phyloP scores from a whole-genome alignment of 1,284 basidiomycete species.

The Inonotus hispidus region DNA sequence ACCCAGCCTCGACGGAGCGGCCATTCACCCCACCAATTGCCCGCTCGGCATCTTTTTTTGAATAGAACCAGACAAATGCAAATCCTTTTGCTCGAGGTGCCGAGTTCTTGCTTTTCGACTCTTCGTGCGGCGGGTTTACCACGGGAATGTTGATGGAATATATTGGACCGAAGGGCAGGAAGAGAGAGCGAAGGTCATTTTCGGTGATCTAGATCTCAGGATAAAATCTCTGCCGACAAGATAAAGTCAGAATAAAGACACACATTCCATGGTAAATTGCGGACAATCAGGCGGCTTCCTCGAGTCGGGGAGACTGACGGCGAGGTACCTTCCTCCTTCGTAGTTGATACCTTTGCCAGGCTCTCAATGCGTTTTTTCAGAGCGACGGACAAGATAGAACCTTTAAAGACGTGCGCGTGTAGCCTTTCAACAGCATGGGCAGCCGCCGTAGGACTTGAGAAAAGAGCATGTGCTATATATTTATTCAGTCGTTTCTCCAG shows the following conservation, averaged over 20 bases:
- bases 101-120: slow-evolving; percentile 24
- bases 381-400: slow-evolving; percentile 78
- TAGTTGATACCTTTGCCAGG: slow-evolving; percentile 43
- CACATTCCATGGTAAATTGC: slow-evolving; percentile 78
- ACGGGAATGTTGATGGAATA: slow-evolving; percentile 81
- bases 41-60: slow-evolving; percentile 78
- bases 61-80: slow-evolving; percentile 94
- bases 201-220: slow-evolving; percentile 58
- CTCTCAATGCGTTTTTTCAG: slow-evolving; percentile 85
- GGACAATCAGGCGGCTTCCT: slow-evolving; percentile 83
- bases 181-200: slow-evolving; percentile 82
- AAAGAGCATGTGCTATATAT: slow-evolving; percentile 68
- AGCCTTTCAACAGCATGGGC: slow-evolving; percentile 75
- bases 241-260: slow-evolving; percentile 15
- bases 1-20: slow-evolving; percentile 59
- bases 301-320: slow-evolving; percentile 46
- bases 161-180: slow-evolving; percentile 87
- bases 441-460: slow-evolving; percentile 68
- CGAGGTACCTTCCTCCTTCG: slow-evolving; percentile 29
- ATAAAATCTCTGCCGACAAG: neutral
- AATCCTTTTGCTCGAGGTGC: slow-evolving; percentile 71
- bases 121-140: slow-evolving; percentile 23
- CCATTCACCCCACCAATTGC: slow-evolving; percentile 87
- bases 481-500: neutral
- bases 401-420: slow-evolving; percentile 93